Conservation (phyloP, 2,329 filamentous ascomycete species). For the Sarocladium oryzae region DNA sequence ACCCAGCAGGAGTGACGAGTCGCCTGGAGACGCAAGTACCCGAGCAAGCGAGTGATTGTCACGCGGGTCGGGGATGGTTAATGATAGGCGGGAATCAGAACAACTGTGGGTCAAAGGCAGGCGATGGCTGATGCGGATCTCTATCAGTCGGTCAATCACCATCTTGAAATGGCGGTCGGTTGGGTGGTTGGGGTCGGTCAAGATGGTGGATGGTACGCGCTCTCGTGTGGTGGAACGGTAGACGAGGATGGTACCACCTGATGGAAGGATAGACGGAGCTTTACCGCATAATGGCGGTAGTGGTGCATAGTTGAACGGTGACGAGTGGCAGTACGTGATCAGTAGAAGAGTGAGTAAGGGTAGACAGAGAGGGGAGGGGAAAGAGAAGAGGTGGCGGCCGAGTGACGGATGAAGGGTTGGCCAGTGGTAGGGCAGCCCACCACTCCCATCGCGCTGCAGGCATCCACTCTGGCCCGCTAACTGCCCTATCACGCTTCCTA, state of each 20-base stretch:
- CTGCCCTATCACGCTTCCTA: conserved; percentile 6
- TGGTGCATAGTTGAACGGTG: neutral
- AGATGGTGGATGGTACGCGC: neutral
- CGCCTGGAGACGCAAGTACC: conserved; percentile 1
- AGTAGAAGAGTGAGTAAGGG: neutral
- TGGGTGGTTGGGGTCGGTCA: neutral
- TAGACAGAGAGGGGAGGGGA: neutral
- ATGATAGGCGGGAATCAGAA: conserved; percentile 1
- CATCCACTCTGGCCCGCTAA: neutral
- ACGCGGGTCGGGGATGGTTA: neutral
- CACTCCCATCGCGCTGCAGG: neutral
- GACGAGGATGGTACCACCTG: neutral
- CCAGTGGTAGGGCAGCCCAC: neutral
- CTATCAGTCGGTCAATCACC: neutral
- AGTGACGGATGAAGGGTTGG: conserved; percentile 4
- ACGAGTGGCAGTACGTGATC: neutral
- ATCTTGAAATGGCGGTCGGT: neutral
- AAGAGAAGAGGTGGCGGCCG: conserved; percentile 2
- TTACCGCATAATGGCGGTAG: neutral
- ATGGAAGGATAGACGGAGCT: neutral
- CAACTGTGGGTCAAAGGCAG: neutral
- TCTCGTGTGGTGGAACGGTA: neutral
- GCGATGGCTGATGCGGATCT: neutral
- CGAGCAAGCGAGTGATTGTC: neutral
- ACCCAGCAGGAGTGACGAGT: neutral